Percentiles rank a stretch among this genome's conserved stretches.
These are phyloP conservation scores for Acephala macrosclerotiorum DNA, from an alignment of 2,329 filamentous ascomycete species.

Conservation along the genomic window DNA sequence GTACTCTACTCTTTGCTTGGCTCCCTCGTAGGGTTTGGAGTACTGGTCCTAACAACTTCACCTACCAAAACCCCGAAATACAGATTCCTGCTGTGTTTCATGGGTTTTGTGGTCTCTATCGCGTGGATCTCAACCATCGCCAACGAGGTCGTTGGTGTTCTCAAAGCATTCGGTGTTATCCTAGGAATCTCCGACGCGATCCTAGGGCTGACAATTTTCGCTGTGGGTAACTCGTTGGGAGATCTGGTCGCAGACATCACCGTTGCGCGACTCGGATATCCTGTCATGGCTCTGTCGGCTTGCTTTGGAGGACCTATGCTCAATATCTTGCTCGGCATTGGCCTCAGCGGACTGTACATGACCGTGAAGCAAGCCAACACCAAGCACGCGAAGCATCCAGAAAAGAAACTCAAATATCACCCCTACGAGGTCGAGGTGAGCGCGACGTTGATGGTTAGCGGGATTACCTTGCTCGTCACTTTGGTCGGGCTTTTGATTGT, in stretches of 20 bases:
- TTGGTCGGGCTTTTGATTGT: conserved; percentile 78
- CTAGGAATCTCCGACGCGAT: conserved; percentile 94
- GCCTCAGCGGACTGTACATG: conserved; percentile 90
- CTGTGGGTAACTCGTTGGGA: conserved; percentile 92
- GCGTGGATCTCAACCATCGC: conserved; percentile 97
- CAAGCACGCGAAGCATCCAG: conserved; percentile 71
- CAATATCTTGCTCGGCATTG: conserved; percentile 94
- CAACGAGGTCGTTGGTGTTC: conserved; percentile 91
- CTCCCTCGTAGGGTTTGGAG: conserved; percentile 71
- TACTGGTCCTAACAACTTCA: conserved; percentile 74
- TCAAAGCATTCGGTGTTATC: conserved; percentile 93
- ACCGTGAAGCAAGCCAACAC: conserved; percentile 75
- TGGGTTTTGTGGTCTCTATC: conserved; percentile 90
- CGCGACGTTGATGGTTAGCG: conserved; percentile 84
- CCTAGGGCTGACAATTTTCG: conserved; percentile 93
- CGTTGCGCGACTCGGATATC: conserved; percentile 89
- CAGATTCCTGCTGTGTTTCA: conserved; percentile 81
- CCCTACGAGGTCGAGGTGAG: conserved; percentile 86
- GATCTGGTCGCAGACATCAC: conserved; percentile 96
- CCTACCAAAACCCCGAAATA: conserved; percentile 73
- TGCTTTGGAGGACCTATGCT: conserved; percentile 99
- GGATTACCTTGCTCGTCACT: conserved; percentile 82
- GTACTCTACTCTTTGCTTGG: conserved; percentile 70
- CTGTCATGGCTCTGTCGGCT: conserved; percentile 92
- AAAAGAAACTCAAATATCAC: conserved; percentile 69